Evolutionary conservation across 1,284 basidiomycete genomes (phyloP), one percentile per base, ranked within the genome.

Genomic region (Rhodotorula sp.): DNA sequence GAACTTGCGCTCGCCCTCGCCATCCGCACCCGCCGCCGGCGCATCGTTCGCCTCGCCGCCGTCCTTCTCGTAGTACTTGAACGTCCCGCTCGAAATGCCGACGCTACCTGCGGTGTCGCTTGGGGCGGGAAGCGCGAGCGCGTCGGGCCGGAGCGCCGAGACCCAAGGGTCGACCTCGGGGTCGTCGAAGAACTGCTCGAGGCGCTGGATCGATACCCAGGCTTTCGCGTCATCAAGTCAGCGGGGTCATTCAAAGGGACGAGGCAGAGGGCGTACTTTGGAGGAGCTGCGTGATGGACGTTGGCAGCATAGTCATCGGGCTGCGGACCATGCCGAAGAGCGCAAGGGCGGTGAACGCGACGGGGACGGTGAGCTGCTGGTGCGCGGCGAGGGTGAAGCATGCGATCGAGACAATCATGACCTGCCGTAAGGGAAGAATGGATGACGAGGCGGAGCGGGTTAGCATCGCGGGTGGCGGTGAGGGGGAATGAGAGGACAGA

Each of bases 121-220:
- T 6, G 48, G 4, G 13, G 41, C 3, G 10, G 61, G 37, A 29
- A 56, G 44, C 36, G 53, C 37, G 1, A 34, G 34, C 19, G 37
- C 17, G 32, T 59, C 46, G 17, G 27, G 22, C 21, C 61, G 57
- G 8, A 67, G 58, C 0, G 63, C 48, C 17, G 59, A 64, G n/a
- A 69, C 67, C 66, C 66, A 71, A 7, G 61, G 12, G 29, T 70
- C 70, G 6, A 92, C 89, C 81, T 95, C 94, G 57, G 91, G 91
- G 80, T 95, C 92, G 10, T 85, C 85, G 19, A 96, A 85, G 81
- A 90, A 96, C 1, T 87, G 88, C 39, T 90, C 85, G 68, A 96
- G 91, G 61, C 94, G 90, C 62, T 91, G 86, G 37, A 95, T 80
- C 0, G 91, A 87, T 6, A 96, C 90, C 34, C 87, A 85, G 46